Evolutionary conservation across 768 basidiomycete genomes (phyloP).

Genomic region (Cystofilobasidium ferigula): DNA sequence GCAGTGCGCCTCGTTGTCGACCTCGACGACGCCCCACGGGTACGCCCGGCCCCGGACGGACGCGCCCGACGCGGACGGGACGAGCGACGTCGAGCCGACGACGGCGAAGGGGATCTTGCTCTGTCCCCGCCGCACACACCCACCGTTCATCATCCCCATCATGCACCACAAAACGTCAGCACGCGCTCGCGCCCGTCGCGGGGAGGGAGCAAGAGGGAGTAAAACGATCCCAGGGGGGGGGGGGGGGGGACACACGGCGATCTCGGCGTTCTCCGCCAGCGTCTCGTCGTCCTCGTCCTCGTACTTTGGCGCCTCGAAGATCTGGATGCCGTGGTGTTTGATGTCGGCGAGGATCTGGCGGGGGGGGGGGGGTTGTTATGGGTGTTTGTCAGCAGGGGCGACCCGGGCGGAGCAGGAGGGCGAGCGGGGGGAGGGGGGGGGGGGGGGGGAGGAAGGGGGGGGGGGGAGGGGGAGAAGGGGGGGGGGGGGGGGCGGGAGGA

Average conservation of each 20-base stretch:
- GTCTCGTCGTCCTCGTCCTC: constrained; percentile 99
- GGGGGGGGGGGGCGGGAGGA: no score
- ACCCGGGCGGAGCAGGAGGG: no score
- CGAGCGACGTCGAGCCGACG: constrained; percentile 80
- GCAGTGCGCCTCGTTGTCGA: constrained; percentile 98
- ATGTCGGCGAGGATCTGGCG: constrained; percentile 81
- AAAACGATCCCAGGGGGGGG: background rate
- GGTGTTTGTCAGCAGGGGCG: no score
- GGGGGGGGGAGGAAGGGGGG: no score
- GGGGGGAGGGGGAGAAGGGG: no score
- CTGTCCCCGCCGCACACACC: constrained; percentile 29
- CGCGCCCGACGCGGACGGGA: constrained; percentile 49
- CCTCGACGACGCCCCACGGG: constrained; percentile 98
- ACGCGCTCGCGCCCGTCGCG: background rate
- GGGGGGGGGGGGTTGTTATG: background rate
- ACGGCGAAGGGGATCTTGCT: constrained; percentile 98
- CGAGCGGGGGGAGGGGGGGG: no score
- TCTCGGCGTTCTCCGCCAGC: constrained; percentile 91
- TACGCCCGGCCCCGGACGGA: constrained; percentile 88
- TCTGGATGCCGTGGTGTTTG: constrained; percentile 86
- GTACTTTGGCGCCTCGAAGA: constrained; percentile 95
- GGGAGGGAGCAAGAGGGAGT: background rate
- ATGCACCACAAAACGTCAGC: no score
- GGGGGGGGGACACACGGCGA: constrained; percentile 41
- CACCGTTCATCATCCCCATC: no score